Conservation (phyloP, 2,329 filamentous ascomycete genomes). For the Trichophaea hybrida region DNA sequence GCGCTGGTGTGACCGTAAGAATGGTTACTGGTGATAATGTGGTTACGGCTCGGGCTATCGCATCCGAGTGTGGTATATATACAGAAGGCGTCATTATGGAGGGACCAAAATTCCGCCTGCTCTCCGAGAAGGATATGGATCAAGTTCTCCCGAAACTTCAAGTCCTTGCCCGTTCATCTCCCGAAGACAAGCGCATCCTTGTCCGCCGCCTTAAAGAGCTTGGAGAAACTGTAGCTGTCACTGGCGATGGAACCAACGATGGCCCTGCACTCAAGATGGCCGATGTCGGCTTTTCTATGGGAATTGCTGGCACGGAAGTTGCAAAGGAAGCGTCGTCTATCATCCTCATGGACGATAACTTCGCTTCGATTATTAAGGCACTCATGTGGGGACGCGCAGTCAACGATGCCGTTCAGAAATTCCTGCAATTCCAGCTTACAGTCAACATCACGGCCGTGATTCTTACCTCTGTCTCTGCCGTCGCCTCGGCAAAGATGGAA, state of each 20-base stretch:
- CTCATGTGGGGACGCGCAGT: conserved; percentile 55
- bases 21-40: conserved; percentile 65
- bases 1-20: conserved; percentile 55
- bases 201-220: conserved; percentile 39
- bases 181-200: conserved; percentile 51
- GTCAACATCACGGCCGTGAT: conserved; percentile 56
- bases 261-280: conserved; percentile 51
- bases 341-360: conserved; percentile 53
- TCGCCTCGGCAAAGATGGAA: conserved; percentile 41
- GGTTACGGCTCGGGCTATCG: conserved; percentile 58
- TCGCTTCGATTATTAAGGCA: conserved; percentile 50
- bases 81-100: conserved; percentile 49
- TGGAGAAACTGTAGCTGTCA: conserved; percentile 39
- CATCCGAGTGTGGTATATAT: conserved; percentile 56
- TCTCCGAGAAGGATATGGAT: conserved; percentile 46
- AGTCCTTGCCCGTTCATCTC: conserved; percentile 50
- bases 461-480: conserved; percentile 49
- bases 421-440: conserved; percentile 54
- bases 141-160: conserved; percentile 44
- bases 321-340: conserved; percentile 56
- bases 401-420: conserved; percentile 54
- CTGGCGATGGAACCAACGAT: conserved; percentile 54
- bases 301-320: conserved; percentile 51
- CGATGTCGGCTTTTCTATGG: conserved; percentile 56
- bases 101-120: conserved; percentile 50